Conservation (phyloP, 2,329 filamentous ascomycete species). For the Cladosporium sp. region DNA sequence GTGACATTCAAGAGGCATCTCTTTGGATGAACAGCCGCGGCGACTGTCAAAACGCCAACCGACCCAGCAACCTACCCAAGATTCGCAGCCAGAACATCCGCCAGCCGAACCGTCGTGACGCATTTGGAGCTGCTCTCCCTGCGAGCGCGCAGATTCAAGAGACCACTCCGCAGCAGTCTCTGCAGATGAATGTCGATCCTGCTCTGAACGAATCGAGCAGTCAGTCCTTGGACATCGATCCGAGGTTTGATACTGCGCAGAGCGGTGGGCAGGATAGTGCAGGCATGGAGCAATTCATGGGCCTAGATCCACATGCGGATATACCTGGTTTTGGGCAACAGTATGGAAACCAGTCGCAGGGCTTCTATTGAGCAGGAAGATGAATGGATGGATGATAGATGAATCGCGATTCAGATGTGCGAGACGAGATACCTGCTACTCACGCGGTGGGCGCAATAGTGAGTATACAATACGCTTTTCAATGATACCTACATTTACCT, state of each 20-base stretch:
- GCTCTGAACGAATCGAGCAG: slow-evolving; percentile 1
- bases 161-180: background rate
- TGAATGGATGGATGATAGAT: background rate
- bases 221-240: slow-evolving; percentile 21
- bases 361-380: background rate
- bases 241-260: slow-evolving; percentile 29
- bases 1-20: slow-evolving; percentile 32
- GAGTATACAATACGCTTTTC: too few relatives aligned
- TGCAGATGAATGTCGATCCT: slow-evolving; percentile 8
- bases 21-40: slow-evolving; percentile 34
- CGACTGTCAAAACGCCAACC: slow-evolving; percentile 32
- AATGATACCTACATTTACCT: too few relatives aligned
- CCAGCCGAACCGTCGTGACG: slow-evolving; percentile 34
- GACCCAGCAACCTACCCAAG: slow-evolving; percentile 26
- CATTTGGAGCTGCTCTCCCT: slow-evolving; percentile 41
- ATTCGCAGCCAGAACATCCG: slow-evolving; percentile 26
- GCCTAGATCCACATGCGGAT: slow-evolving; percentile 20
- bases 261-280: slow-evolving; percentile 14
- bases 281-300: slow-evolving; percentile 31
- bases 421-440: background rate
- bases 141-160: slow-evolving; percentile 30
- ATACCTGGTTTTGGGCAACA: slow-evolving; percentile 28
- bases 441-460: too few relatives aligned
- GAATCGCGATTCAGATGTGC: background rate
- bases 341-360: slow-evolving; percentile 18